Base-by-base conservation (phyloP, 2,329 filamentous ascomycete genomes). In the Aspergillus caelatus region DNA sequence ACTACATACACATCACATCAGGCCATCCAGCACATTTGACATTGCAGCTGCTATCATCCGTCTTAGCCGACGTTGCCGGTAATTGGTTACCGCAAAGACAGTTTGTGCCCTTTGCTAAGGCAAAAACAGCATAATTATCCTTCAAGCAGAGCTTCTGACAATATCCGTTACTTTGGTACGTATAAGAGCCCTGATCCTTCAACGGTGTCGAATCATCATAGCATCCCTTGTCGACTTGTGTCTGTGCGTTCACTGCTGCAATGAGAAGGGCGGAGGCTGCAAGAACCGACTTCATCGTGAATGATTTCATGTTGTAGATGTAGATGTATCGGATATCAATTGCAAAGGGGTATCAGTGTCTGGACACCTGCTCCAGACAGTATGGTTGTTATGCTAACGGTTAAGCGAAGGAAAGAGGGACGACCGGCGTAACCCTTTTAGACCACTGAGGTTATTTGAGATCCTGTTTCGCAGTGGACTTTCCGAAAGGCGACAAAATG, bases 21-120 rank as follows among this genome's bases (percentile, higher is more conserved):
- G 78, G 79, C 70, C 81, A 94, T 10, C 88, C 91, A 28, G 85
- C 81, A 75, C 93, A 97, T 0, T 81, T 74, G 32, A 83, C 84
- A 72, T 86, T 82, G 79, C 93, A 97, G 19, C 87, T 79, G 9
- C 74, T 75, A 72, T 89, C 84, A 52, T 84, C 79, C 8, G 87
- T 84, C 64, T 88, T 74, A 46, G 81, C 80, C 19, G 80, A 80
- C 45, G 81, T 71, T 19, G 88, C 82, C 0, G 93, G 93, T 55
- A 94, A 84, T 63, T 83, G 78, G 66, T 87, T 80, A 63, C 93
- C 93, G 72, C 93, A 96, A 72, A 83, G 91, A 79, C 93, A 97
- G 67, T 87, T 78, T 21, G 83, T 81, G 19, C 86, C 86, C 21
- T 84, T 83, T 9, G 84, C 86, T 52, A 91, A 79, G 36, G 84